phyloP scores from a whole-genome alignment of 176 grass and related monocot genomes.

The Eleusine coracana region DNA sequence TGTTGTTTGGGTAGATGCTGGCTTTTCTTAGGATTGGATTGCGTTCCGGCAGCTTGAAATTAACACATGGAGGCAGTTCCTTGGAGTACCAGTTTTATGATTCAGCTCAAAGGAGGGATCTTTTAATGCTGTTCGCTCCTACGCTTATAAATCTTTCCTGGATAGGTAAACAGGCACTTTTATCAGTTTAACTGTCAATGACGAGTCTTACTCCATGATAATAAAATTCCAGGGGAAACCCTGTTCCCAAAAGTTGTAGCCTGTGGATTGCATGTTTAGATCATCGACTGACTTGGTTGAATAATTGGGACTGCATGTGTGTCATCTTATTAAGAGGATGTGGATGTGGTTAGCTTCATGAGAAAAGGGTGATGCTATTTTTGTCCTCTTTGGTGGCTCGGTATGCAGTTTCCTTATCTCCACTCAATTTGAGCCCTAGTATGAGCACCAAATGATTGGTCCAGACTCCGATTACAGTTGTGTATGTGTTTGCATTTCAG shows the following conservation, averaged over 20 bases:
- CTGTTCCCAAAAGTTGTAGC: background rate
- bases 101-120: background rate
- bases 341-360: background rate
- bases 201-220: background rate
- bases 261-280: background rate
- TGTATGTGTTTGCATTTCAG: background rate
- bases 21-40: background rate
- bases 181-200: background rate
- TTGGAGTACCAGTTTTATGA: background rate
- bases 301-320: background rate
- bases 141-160: background rate
- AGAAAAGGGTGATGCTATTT: background rate
- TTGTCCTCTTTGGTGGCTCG: background rate
- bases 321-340: background rate
- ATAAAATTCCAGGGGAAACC: no score
- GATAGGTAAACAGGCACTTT: background rate
- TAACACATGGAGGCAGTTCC: background rate
- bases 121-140: background rate
- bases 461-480: background rate
- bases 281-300: background rate
- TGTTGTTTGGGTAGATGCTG: background rate
- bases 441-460: background rate
- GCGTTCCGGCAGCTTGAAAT: background rate
- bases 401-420: background rate
- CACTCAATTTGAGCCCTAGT: conserved; percentile 1